Evolutionary conservation across 2,329 filamentous ascomycete species (phyloP), one percentile per base, ranked within the genome.

Genomic region (Ophiostoma sp.): DNA sequence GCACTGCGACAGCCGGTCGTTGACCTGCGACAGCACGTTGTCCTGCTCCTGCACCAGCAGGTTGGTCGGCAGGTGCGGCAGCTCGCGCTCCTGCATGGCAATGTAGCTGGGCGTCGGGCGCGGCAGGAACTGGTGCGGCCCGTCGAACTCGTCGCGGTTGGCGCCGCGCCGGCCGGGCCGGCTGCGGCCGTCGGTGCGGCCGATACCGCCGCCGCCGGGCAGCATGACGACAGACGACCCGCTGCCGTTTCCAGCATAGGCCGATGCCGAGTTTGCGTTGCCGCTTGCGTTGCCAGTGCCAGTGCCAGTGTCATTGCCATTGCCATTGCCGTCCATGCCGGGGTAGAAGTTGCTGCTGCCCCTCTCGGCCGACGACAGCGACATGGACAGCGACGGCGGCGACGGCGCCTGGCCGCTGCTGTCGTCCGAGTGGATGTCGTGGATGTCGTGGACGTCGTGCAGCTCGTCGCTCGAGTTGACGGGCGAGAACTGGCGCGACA

Each of bases 141-240:
- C 92, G 79, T 95, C 92, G 79, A 96, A 96, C 79, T 95, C 92
- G 82, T 96, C 92, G 72, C 92, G 86, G 81, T 94, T 94, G 60
- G 90, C 92, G 35, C 91, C 88, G 39, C 90, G 86, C 75, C 90
- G 85, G 77, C 91, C 89, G 20, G 85, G 81, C 57, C 83, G 81
- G 68, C 80, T 79, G 76, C 86, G 86, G 68, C 81, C 79, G 60
- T 79, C 77, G 75, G 84, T 85, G 79, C 86, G 71, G 80, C 78
- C 74, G 67, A 79, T 78, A 62, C 78, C 39, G 10, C 10, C 39
- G 10, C 10, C 31, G 33, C 6, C 20, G 17, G 62, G n/a, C 17
- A 65, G 78, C 77, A 60, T 67, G 76, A 84, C 86, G 33, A 31
- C 62, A 60, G 27, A 31, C 39, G 44, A n/a, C 13, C 36, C 44